phyloP scores from a whole-genome alignment of 768 basidiomycete species.

The Russula griseocarnosa region DNA sequence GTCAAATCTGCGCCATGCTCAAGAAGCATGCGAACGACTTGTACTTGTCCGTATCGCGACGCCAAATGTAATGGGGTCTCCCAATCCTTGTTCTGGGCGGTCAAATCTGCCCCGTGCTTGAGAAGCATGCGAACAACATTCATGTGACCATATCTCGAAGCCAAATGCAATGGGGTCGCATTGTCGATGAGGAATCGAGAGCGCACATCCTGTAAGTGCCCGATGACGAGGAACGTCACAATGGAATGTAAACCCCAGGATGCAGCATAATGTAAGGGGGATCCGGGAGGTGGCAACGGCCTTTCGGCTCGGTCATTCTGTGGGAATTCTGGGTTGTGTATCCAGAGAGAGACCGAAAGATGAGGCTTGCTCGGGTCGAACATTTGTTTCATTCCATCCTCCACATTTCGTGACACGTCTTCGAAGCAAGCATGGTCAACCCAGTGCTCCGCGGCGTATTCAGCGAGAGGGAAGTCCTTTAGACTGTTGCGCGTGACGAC shows the following conservation, averaged over 20 bases:
- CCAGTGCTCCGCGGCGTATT: slow-evolving; percentile 1
- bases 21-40: too few relatives aligned
- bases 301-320: neutral
- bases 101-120: too few relatives aligned
- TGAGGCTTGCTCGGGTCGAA: neutral
- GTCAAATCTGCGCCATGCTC: too few relatives aligned
- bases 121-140: too few relatives aligned
- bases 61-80: too few relatives aligned
- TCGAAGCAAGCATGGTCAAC: neutral
- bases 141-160: too few relatives aligned
- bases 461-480: neutral
- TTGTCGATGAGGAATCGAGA: neutral
- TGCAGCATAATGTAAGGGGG: neutral
- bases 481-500: neutral
- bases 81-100: too few relatives aligned
- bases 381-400: neutral
- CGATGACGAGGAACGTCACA: neutral
- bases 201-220: neutral
- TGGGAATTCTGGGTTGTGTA: neutral
- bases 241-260: neutral
- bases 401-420: neutral
- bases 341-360: neutral
- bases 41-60: too few relatives aligned
- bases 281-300: neutral
- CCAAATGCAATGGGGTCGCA: neutral